A percentile compares a stretch with the other conserved stretches of the same genome.
These are phyloP conservation scores for Graphilbum ipis-grandicollis DNA, from an alignment of 2,329 filamentous ascomycete species.

Conservation along the genomic window DNA sequence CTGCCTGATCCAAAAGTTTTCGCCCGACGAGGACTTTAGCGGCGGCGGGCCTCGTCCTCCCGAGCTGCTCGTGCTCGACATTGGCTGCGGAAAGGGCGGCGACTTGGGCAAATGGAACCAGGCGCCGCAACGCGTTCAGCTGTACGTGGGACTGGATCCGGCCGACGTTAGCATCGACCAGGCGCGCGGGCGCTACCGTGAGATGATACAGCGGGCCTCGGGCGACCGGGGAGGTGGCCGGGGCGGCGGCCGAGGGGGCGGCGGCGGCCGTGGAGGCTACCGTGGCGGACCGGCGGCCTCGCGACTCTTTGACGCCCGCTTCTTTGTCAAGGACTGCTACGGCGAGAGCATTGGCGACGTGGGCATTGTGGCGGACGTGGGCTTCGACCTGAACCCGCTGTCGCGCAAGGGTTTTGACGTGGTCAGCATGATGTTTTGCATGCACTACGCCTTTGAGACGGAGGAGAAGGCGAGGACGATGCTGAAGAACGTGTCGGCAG, in stretches of 20 bases:
- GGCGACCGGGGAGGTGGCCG: no score
- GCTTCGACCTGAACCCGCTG: slow-evolving; percentile 63
- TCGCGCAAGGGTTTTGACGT: slow-evolving; percentile 78
- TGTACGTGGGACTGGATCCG: slow-evolving; percentile 89
- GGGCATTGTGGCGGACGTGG: slow-evolving; percentile 67
- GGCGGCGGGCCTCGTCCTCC: slow-evolving; percentile 35
- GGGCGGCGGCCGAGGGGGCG: slow-evolving; percentile 26
- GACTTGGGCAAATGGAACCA: slow-evolving; percentile 94
- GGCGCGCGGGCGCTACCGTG: slow-evolving; percentile 65
- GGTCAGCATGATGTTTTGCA: slow-evolving; percentile 97
- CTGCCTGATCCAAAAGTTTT: slow-evolving; percentile 92
- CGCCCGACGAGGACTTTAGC: slow-evolving; percentile 57
- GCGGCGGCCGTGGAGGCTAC: slow-evolving; percentile 11
- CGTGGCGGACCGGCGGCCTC: no score
- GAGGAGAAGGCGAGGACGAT: slow-evolving; percentile 82
- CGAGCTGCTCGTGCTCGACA: slow-evolving; percentile 68
- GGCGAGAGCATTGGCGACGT: slow-evolving; percentile 69
- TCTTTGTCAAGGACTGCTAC: slow-evolving; percentile 85
- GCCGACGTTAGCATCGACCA: slow-evolving; percentile 86
- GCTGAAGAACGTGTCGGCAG: slow-evolving; percentile 80
- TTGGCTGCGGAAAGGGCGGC: slow-evolving; percentile 93
- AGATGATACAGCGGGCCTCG: slow-evolving; percentile 50
- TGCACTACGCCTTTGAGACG: slow-evolving; percentile 95
- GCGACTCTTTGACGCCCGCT: slow-evolving; percentile 66
- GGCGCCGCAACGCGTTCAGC: slow-evolving; percentile 73